These are phyloP conservation scores for Boletellus ananas DNA, from an alignment of 768 basidiomycete genomes.

Conservation along the genomic window DNA sequence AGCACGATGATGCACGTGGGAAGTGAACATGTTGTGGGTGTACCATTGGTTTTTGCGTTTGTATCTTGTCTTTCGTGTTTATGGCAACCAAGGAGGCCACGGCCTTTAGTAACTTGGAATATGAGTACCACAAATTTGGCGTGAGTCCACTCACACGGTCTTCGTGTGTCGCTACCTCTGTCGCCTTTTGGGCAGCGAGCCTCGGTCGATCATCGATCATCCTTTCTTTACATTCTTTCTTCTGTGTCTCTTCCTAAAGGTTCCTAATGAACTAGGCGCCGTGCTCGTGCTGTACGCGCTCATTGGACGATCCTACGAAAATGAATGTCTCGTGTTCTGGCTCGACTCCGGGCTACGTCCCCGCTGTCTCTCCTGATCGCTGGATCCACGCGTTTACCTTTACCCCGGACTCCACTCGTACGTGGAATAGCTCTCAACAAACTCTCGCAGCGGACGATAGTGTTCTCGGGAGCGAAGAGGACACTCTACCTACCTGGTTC, in stretches of 20 bases:
- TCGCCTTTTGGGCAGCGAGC: no score
- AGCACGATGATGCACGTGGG: not conserved
- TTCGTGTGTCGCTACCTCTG: no score
- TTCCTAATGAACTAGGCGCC: no score
- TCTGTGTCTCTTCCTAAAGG: no score
- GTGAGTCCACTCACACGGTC: no score
- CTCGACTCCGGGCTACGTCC: not conserved
- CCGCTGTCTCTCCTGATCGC: not conserved
- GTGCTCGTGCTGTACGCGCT: no score
- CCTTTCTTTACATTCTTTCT: no score
- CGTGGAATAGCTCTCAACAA: not conserved
- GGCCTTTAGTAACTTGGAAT: no score
- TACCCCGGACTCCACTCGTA: constrained; percentile 8
- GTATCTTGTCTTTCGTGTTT: not conserved
- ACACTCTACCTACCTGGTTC: constrained; percentile 13
- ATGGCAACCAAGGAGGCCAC: not conserved
- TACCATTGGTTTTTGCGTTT: not conserved
- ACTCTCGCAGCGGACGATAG: not conserved
- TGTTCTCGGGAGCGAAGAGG: not conserved
- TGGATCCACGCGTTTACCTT: constrained; percentile 15
- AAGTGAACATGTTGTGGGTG: not conserved
- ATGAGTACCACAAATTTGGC: no score
- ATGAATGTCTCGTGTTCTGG: not conserved
- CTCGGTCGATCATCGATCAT: no score
- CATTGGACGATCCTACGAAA: no score